Evolutionary conservation across 345 rosid genomes (phyloP).

Genomic region (Passiflora organensis): DNA sequence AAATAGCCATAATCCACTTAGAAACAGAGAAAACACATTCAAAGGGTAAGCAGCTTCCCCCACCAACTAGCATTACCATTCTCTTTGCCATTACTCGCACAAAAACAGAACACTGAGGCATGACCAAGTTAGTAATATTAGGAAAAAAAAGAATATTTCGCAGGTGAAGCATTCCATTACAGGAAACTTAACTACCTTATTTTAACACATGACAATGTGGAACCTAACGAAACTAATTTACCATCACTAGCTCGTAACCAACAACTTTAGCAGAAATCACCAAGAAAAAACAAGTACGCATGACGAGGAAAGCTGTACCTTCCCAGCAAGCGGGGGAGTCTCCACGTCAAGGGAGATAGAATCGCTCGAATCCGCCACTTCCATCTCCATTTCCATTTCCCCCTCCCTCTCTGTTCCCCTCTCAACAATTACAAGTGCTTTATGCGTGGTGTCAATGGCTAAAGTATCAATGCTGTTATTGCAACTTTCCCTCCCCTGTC

Average conservation of each 20-base stretch:
- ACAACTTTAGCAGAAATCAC: too few species aligned
- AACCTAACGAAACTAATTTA: constrained; percentile 1
- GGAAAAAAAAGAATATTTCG: constrained; percentile 1
- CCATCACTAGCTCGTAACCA: too few species aligned
- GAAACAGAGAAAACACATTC: background rate
- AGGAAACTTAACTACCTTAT: constrained; percentile 4
- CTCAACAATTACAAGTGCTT: constrained; percentile 4
- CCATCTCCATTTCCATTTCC: constrained; percentile 4
- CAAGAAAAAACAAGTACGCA: too few species aligned
- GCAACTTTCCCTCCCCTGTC: constrained; percentile 18
- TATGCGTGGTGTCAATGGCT: constrained; percentile 15
- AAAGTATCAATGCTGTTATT: constrained; percentile 21
- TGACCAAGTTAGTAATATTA: constrained; percentile 20
- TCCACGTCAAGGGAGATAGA: constrained; percentile 86
- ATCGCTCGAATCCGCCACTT: constrained; percentile 85
- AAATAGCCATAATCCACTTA: too few species aligned
- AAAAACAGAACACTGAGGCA: constrained; percentile 10
- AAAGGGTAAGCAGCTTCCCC: background rate
- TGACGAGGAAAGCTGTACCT: constrained; percentile 70
- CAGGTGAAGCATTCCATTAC: constrained; percentile 14
- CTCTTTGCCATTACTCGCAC: background rate
- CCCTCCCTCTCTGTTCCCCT: constrained; percentile 6
- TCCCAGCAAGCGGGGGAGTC: constrained; percentile 53
- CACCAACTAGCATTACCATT: too few species aligned
- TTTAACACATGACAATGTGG: constrained; percentile 5